Evolutionary conservation across 1,284 basidiomycete genomes (phyloP).

Genomic region (Bjerkandera adusta): DNA sequence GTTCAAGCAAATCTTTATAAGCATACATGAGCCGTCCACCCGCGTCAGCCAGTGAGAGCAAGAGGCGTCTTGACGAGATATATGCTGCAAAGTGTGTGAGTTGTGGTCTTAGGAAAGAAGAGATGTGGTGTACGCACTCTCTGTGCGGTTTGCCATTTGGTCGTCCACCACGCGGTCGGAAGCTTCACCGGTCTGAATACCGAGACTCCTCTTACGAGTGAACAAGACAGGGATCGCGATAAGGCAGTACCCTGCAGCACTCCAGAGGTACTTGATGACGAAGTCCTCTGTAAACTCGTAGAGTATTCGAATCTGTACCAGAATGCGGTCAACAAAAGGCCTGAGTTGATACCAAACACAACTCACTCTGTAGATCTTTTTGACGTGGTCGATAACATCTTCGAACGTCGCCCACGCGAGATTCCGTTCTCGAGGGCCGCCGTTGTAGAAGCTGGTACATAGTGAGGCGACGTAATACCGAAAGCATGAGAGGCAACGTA

Average conservation of each 20-base stretch:
- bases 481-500: constrained; percentile 37
- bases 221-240: constrained; percentile 88
- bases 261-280: constrained; percentile 94
- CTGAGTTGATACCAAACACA: constrained; percentile 1
- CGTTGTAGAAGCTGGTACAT: constrained; percentile 85
- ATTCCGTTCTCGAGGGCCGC: constrained; percentile 80
- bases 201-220: constrained; percentile 45
- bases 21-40: constrained; percentile 92
- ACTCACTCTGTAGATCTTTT: constrained; percentile 85
- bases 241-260: constrained; percentile 83
- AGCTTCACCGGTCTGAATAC: constrained; percentile 34
- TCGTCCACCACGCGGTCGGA: constrained; percentile 18
- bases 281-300: constrained; percentile 94
- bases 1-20: constrained; percentile 89
- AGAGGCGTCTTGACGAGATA: constrained; percentile 90
- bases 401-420: constrained; percentile 84
- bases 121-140: constrained; percentile 39
- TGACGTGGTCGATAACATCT: constrained; percentile 84
- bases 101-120: not conserved
- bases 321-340: not conserved
- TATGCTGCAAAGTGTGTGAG: constrained; percentile 59
- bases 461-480: constrained; percentile 9
- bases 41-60: constrained; percentile 92
- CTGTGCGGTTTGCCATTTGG: constrained; percentile 30
- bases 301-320: constrained; percentile 66